These are phyloP conservation scores for Vanilla planifolia DNA, from an alignment of 106 monocot species.

Conservation along the genomic window DNA sequence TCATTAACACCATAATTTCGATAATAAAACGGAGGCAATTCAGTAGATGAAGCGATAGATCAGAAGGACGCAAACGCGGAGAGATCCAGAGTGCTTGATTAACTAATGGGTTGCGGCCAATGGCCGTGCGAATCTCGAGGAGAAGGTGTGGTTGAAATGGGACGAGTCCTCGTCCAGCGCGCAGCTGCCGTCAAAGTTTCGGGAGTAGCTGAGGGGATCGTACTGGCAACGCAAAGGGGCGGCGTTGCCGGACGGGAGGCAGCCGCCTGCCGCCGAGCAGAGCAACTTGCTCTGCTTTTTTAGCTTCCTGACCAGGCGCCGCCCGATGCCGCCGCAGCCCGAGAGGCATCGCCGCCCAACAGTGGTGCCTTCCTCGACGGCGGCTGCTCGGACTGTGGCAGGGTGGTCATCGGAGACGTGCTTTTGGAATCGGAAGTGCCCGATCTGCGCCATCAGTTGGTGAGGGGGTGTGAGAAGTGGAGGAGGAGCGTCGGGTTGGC, in stretches of 20 bases:
- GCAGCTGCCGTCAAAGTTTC: conserved; percentile 19
- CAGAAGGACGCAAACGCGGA: too few relatives aligned
- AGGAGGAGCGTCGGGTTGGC: too few relatives aligned
- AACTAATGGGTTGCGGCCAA: conserved; percentile 1
- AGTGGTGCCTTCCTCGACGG: not conserved
- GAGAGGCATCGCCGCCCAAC: not conserved
- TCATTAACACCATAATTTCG: too few relatives aligned
- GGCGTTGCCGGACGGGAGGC: not conserved
- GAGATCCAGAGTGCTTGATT: too few relatives aligned
- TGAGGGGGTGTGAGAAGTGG: too few relatives aligned
- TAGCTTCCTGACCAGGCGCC: conserved; percentile 22
- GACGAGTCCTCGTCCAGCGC: conserved; percentile 4
- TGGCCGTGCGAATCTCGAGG: conserved; percentile 19
- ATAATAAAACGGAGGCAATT: too few relatives aligned
- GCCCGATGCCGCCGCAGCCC: conserved; percentile 8
- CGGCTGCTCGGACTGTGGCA: not conserved
- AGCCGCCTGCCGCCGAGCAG: conserved; percentile 2
- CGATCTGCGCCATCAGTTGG: not conserved
- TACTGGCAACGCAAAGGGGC: conserved; percentile 21
- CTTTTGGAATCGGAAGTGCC: conserved; percentile 1
- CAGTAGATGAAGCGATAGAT: too few relatives aligned
- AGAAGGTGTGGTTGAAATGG: conserved; percentile 9
- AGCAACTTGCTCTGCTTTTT: conserved; percentile 30
- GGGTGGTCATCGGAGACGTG: not conserved
- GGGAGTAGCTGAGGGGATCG: conserved; percentile 31